Percentiles rank a stretch among this genome's conserved stretches.
phyloP scores from a whole-genome alignment of 2,329 filamentous ascomycete species.

The Arthrobotrys pseudoclavata region DNA sequence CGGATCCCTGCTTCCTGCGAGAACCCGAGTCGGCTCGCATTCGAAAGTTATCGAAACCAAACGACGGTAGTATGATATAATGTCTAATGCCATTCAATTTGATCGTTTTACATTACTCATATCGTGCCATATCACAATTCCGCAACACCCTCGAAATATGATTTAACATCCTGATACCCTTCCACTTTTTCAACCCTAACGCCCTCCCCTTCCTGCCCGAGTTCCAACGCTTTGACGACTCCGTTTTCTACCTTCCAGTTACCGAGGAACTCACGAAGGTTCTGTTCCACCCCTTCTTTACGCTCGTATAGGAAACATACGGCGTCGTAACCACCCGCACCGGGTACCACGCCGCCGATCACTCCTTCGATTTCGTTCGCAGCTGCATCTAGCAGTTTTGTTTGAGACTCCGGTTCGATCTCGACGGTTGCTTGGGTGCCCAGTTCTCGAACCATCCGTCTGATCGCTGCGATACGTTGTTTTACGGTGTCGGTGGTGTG shows the following conservation, averaged over 20 bases:
- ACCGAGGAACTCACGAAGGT: slow-evolving; percentile 74
- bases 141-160: slow-evolving; percentile 27
- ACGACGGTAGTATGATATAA: too few relatives aligned
- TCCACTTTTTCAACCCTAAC: slow-evolving; percentile 64
- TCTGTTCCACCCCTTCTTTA: slow-evolving; percentile 73
- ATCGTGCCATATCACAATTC: slow-evolving; percentile 10
- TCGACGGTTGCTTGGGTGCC: slow-evolving; percentile 80
- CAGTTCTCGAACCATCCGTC: slow-evolving; percentile 76
- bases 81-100: too few relatives aligned
- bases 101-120: not conserved
- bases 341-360: slow-evolving; percentile 90
- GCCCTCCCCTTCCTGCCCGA: slow-evolving; percentile 81
- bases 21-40: too few relatives aligned
- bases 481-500: slow-evolving; percentile 24
- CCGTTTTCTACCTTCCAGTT: slow-evolving; percentile 70
- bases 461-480: slow-evolving; percentile 67
- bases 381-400: slow-evolving; percentile 79
- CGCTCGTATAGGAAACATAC: slow-evolving; percentile 84
- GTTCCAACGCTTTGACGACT: slow-evolving; percentile 77
- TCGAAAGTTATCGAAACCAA: too few relatives aligned
- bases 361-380: slow-evolving; percentile 79
- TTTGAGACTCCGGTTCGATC: slow-evolving; percentile 90
- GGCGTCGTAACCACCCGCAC: slow-evolving; percentile 93
- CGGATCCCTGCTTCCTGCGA: not conserved
- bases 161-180: slow-evolving; percentile 59